A percentile compares a stretch with the other conserved stretches of the same genome.
These are phyloP conservation scores for Cenchrus fungigraminus DNA, from an alignment of 176 grass and related monocot species.

Conservation along the genomic window DNA sequence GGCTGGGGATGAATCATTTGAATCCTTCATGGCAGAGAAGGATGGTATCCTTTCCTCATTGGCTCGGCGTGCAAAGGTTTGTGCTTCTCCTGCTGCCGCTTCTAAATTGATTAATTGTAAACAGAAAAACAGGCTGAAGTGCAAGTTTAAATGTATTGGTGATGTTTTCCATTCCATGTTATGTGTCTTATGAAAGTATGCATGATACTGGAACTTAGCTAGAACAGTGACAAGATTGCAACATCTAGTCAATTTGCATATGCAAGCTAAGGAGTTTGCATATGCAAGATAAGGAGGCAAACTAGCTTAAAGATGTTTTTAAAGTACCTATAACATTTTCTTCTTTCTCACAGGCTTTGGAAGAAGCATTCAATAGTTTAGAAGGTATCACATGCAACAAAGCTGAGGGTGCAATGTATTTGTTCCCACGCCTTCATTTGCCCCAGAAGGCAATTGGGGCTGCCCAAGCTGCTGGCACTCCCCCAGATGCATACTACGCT, in stretches of 20 bases:
- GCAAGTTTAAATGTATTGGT: neutral
- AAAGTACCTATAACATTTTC: slow-evolving; percentile 16
- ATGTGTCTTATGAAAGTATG: neutral
- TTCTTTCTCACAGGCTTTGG: slow-evolving; percentile 69
- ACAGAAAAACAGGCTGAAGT: slow-evolving; percentile 7
- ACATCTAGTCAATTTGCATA: neutral
- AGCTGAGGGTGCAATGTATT: slow-evolving; percentile 97
- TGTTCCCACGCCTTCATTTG: slow-evolving; percentile 84
- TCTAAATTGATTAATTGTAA: slow-evolving; percentile 14
- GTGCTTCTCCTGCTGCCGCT: slow-evolving; percentile 2
- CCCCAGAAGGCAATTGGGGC: slow-evolving; percentile 80
- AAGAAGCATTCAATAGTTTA: slow-evolving; percentile 94
- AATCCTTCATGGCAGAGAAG: slow-evolving; percentile 81
- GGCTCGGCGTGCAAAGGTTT: slow-evolving; percentile 85
- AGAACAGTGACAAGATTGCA: neutral
- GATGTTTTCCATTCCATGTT: neutral
- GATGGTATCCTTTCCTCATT: slow-evolving; percentile 87
- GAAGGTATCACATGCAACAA: slow-evolving; percentile 97
- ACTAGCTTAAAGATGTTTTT: neutral
- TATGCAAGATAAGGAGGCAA: neutral
- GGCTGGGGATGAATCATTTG: slow-evolving; percentile 93
- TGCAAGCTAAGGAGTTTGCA: neutral
- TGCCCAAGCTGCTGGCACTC: slow-evolving; percentile 64
- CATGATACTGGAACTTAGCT: neutral
- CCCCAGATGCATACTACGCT: slow-evolving; percentile 84